phyloP scores from a whole-genome alignment of 2,329 filamentous ascomycete species.

The Trichoderma pleuroti region DNA sequence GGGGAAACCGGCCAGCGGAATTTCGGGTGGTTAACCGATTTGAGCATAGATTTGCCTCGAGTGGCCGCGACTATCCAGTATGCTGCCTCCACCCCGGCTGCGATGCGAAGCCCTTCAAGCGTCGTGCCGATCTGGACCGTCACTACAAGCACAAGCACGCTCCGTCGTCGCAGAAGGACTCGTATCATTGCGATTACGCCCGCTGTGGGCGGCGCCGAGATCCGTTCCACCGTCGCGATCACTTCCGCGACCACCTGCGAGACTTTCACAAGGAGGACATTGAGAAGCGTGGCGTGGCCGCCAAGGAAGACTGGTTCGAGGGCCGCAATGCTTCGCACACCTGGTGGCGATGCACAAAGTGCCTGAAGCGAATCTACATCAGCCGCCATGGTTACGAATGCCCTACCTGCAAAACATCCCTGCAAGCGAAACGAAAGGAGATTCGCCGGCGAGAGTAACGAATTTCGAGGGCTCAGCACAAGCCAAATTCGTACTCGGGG shows the following conservation, averaged over 20 bases:
- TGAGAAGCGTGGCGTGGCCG: slow-evolving; percentile 41
- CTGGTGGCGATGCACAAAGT: slow-evolving; percentile 56
- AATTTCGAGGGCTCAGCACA: background rate
- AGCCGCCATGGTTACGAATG: slow-evolving; percentile 44
- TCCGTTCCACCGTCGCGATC: slow-evolving; percentile 53
- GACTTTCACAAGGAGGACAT: slow-evolving; percentile 55
- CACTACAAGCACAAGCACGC: slow-evolving; percentile 50
- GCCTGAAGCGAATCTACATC: slow-evolving; percentile 45
- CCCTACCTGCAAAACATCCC: slow-evolving; percentile 43
- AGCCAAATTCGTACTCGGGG: slow-evolving; percentile 1
- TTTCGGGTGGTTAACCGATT: slow-evolving; percentile 8
- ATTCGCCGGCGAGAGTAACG: slow-evolving; percentile 27
- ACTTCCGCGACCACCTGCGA: slow-evolving; percentile 55
- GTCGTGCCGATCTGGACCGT: slow-evolving; percentile 53
- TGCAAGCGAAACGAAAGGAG: slow-evolving; percentile 44
- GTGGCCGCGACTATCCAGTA: slow-evolving; percentile 34
- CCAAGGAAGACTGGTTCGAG: slow-evolving; percentile 38
- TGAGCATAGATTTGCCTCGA: slow-evolving; percentile 16
- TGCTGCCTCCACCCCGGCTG: slow-evolving; percentile 42
- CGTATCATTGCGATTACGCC: slow-evolving; percentile 51
- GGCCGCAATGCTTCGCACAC: slow-evolving; percentile 36
- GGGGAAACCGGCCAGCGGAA: background rate
- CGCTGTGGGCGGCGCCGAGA: slow-evolving; percentile 43
- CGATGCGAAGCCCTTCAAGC: slow-evolving; percentile 45
- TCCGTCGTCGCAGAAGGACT: slow-evolving; percentile 38